A percentile compares a stretch with the other conserved stretches of the same genome.
Conservation (phyloP, 306 rosid species). For the Lupinus albus region DNA sequence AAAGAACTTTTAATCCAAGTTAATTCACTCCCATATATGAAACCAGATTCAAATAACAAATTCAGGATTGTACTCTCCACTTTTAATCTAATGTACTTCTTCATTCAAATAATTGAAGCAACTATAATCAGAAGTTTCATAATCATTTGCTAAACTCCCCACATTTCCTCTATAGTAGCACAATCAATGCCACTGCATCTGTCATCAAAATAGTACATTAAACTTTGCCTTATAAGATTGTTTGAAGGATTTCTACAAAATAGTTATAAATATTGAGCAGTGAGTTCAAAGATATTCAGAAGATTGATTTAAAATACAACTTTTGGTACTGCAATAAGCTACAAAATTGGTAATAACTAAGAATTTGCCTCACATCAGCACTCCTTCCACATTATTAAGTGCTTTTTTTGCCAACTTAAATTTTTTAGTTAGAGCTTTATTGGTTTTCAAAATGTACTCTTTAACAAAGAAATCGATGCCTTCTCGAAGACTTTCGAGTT, state of each 20-base stretch:
- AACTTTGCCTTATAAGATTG: not conserved
- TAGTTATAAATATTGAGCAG: not conserved
- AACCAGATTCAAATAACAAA: no score
- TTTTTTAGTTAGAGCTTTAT: conserved; percentile 50
- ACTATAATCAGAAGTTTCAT: no score
- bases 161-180: not conserved
- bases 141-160: not conserved
- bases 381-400: conserved; percentile 72
- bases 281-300: not conserved
- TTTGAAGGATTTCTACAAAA: conserved; percentile 2
- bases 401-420: conserved; percentile 76
- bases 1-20: no score
- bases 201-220: not conserved
- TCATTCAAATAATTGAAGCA: no score
- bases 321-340: conserved; percentile 14
- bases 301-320: conserved; percentile 13
- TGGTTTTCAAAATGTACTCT: conserved; percentile 65
- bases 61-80: no score
- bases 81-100: no score
- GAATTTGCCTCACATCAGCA: conserved; percentile 59
- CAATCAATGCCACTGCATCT: not conserved
- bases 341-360: conserved; percentile 44
- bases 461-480: conserved; percentile 71
- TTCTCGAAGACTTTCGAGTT: conserved; percentile 70
- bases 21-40: no score